These are phyloP conservation scores for Hypoxylon intermedium DNA, from an alignment of 495 filamentous ascomycete species.

Conservation along the genomic window DNA sequence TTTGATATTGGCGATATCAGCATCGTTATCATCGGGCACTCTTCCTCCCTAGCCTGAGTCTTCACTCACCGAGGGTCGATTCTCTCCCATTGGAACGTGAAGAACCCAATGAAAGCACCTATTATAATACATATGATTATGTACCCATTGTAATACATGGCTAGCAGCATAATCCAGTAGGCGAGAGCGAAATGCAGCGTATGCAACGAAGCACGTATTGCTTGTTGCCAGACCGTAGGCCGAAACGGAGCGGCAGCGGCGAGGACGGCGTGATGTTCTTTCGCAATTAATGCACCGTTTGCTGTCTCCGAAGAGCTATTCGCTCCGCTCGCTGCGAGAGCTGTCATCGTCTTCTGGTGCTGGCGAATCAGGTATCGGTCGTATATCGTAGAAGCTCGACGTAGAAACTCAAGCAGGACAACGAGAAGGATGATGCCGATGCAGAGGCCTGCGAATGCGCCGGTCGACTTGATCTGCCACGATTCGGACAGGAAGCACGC, in stretches of 20 bases:
- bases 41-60: neutral
- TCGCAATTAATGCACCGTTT: constrained; percentile 24
- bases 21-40: neutral
- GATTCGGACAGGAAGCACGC: constrained; percentile 70
- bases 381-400: constrained; percentile 65
- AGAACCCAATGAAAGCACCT: constrained; percentile 66
- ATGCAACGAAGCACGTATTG: constrained; percentile 67
- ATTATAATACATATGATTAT: constrained; percentile 69
- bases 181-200: constrained; percentile 72
- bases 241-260: constrained; percentile 43
- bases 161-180: constrained; percentile 72
- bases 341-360: constrained; percentile 35
- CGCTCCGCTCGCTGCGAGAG: constrained; percentile 12
- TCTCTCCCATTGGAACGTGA: constrained; percentile 66
- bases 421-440: constrained; percentile 72
- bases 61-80: constrained; percentile 31
- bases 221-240: constrained; percentile 63
- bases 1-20: constrained; percentile 4
- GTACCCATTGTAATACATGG: constrained; percentile 72
- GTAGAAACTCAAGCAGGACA: constrained; percentile 67
- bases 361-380: constrained; percentile 63
- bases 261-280: constrained; percentile 6
- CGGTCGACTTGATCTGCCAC: constrained; percentile 68
- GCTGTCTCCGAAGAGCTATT: constrained; percentile 11
- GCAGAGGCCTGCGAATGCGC: constrained; percentile 73